phyloP scores from a whole-genome alignment of 305 asterid genomes.

The Fraxinus nigra region DNA sequence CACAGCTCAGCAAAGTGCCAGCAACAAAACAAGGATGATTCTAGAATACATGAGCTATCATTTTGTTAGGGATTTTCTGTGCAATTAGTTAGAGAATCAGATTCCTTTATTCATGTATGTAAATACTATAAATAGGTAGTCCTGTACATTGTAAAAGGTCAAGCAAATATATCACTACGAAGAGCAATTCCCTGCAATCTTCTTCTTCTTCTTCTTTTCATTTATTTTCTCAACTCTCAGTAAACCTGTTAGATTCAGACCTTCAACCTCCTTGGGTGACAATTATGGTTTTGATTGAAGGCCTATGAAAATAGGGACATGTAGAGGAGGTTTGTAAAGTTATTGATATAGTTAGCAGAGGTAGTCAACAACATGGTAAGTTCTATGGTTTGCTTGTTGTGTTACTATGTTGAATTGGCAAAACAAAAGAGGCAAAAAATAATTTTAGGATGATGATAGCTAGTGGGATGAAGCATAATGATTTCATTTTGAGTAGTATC shows the following conservation, averaged over 20 bases:
- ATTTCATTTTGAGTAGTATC: conserved; percentile 45
- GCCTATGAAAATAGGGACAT: conserved; percentile 62
- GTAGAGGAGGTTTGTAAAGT: conserved; percentile 53
- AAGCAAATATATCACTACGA: too few species aligned
- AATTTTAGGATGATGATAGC: conserved; percentile 53
- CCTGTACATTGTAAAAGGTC: too few species aligned
- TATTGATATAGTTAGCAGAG: conserved; percentile 44
- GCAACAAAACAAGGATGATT: too few species aligned
- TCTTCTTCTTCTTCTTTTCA: too few species aligned
- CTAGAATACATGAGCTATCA: too few species aligned
- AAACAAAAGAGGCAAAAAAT: conserved; percentile 48
- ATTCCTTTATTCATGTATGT: too few species aligned
- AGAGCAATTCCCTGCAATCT: too few species aligned
- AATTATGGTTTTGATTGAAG: conserved; percentile 50
- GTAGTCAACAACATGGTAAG: conserved; percentile 38
- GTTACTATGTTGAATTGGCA: conserved; percentile 50
- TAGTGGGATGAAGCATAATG: conserved; percentile 60
- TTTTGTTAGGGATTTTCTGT: too few species aligned
- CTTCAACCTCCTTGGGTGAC: conserved; percentile 58
- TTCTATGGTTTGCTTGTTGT: conserved; percentile 55
- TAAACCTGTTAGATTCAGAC: conserved; percentile 24
- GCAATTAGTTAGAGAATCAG: too few species aligned
- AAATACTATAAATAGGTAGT: too few species aligned
- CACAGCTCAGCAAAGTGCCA: too few species aligned
- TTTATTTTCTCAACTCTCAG: too few species aligned